Evolutionary conservation across 148 eudicot species (phyloP), one percentile per base, ranked within the genome.

Genomic region (Simmondsia chinensis): DNA sequence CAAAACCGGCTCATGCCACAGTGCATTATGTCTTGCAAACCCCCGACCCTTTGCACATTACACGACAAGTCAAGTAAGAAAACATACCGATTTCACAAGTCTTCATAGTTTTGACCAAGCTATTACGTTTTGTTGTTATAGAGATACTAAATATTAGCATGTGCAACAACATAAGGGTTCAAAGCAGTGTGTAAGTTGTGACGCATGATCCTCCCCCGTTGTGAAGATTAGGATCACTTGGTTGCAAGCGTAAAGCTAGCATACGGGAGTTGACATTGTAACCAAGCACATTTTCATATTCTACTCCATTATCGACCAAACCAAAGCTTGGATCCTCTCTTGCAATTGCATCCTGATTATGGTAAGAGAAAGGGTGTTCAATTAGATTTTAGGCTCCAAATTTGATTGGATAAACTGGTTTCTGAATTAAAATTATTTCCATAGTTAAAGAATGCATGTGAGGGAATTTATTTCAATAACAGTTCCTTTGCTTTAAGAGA

Each of bases 281-380:
- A 33, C 74, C 74, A 6, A 69, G 52, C 29, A 75, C 57, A 29
- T 77, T 57, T 11, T 63, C 65, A 54, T 72, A 85, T 15, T 66
- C 87, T 1, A 53, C 76, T 61, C 73, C 83, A 20, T 78, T 66
- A 8, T 86, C 95, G 34, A 86, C 79, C 48, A 81, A 31, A 13
- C 87, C 91, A 29, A 70, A 78, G 7, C 65, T 79, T 24, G 95
- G 79, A 61, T 81, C 95, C 30, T 81, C 95, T 20, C 57, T 75
- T 28, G 53, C 60, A 49, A 64, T n/a, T n/a, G n/a, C 48, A 42
- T 69, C 76, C 86, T 85, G 41, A 10, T 9, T 31, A 31, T n/a
- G n/a, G n/a, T n/a, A n/a, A n/a, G n/a, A n/a, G n/a, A n/a, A n/a
- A n/a, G n/a, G n/a, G n/a, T n/a, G n/a, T n/a, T n/a, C n/a, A n/a